Conservation (phyloP, 2,329 filamentous ascomycete genomes). For the Zymoseptoria crescenta region DNA sequence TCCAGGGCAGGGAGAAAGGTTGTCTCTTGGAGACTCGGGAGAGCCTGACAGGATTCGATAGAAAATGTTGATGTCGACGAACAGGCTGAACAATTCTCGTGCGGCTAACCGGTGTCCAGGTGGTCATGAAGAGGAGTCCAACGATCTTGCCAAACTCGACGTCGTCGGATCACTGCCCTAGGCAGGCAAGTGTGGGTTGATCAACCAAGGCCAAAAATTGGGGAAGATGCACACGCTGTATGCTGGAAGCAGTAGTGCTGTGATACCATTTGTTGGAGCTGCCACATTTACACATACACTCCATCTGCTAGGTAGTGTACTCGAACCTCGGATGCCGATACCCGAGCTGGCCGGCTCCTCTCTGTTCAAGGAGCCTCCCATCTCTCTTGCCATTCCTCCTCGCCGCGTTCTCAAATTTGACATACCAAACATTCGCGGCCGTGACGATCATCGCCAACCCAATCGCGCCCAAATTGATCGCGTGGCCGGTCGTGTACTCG, state of each 20-base stretch:
- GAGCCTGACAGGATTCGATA: too few species aligned
- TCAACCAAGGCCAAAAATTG: too few species aligned
- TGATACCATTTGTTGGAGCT: too few species aligned
- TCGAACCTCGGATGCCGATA: conserved; percentile 36
- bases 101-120: neutral
- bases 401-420: conserved; percentile 36
- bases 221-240: too few species aligned
- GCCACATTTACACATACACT: too few species aligned
- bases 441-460: conserved; percentile 30
- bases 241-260: too few species aligned
- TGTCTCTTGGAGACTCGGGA: too few species aligned
- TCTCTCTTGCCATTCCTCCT: conserved; percentile 32
- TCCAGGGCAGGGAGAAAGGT: too few species aligned
- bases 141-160: neutral
- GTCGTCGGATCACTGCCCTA: neutral
- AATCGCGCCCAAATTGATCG: conserved; percentile 36
- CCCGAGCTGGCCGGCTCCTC: conserved; percentile 26
- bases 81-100: neutral
- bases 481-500: conserved; percentile 34
- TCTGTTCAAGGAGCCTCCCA: neutral
- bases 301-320: conserved; percentile 12
- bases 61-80: too few species aligned
- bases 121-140: neutral
- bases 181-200: too few species aligned
- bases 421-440: conserved; percentile 31